phyloP scores from a whole-genome alignment of 2,329 filamentous ascomycete genomes.

The Truncatella angustata region DNA sequence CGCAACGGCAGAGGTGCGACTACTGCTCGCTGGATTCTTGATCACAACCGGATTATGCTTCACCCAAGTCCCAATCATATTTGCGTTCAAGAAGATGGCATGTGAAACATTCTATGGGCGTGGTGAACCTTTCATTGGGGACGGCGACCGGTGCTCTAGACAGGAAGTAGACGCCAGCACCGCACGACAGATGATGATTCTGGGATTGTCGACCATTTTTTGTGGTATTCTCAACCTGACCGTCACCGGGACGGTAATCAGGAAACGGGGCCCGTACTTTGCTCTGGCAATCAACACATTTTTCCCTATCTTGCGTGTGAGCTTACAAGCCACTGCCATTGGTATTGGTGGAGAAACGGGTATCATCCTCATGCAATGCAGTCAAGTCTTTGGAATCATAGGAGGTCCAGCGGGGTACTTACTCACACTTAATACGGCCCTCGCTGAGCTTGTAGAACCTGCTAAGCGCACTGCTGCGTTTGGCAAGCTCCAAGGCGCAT shows the following conservation, averaged over 20 bases:
- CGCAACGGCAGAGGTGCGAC: constrained; percentile 13
- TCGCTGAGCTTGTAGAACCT: constrained; percentile 61
- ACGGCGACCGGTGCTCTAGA: constrained; percentile 53
- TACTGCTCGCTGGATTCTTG: constrained; percentile 18
- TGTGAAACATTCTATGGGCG: constrained; percentile 65
- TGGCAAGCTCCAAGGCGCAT: constrained; percentile 41
- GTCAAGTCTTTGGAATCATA: constrained; percentile 65
- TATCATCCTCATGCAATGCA: constrained; percentile 64
- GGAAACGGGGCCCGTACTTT: constrained; percentile 59
- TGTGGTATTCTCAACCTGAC: constrained; percentile 68
- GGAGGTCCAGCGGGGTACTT: constrained; percentile 69
- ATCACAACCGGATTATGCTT: constrained; percentile 21
- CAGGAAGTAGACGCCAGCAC: constrained; percentile 62
- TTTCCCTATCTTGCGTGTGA: constrained; percentile 61
- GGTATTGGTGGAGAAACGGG: constrained; percentile 55
- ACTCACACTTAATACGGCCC: constrained; percentile 64
- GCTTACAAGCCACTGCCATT: constrained; percentile 62
- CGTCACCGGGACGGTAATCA: constrained; percentile 64
- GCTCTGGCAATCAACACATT: constrained; percentile 62
- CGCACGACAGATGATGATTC: constrained; percentile 57
- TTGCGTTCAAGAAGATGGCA: constrained; percentile 68
- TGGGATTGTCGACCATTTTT: constrained; percentile 63
- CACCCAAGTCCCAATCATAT: constrained; percentile 39
- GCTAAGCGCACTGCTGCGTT: constrained; percentile 59
- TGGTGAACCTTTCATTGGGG: constrained; percentile 47